Evolutionary conservation across 768 basidiomycete species (phyloP).

Genomic region (Phlebiopsis gigantea): DNA sequence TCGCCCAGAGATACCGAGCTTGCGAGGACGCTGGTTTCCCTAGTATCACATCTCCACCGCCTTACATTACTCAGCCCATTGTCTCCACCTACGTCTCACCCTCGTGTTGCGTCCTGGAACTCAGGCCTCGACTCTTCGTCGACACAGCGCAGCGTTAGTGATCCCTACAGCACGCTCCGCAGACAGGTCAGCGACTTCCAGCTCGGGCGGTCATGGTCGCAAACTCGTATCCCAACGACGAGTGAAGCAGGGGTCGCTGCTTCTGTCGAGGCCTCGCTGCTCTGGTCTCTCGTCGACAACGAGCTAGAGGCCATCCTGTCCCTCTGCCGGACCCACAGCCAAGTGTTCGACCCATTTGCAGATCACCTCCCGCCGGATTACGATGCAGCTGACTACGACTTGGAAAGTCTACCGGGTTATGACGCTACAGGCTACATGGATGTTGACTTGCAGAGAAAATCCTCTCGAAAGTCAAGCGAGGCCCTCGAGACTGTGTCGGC

Average conservation of each 20-base stretch:
- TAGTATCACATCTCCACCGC: slow-evolving; percentile 64
- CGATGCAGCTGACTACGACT: slow-evolving; percentile 22
- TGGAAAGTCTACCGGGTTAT: slow-evolving; percentile 28
- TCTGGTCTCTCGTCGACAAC: slow-evolving; percentile 73
- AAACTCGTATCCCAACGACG: slow-evolving; percentile 25
- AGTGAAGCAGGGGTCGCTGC: slow-evolving; percentile 38
- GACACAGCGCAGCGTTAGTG: slow-evolving; percentile 18
- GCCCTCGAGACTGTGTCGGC: neutral
- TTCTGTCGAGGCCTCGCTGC: slow-evolving; percentile 53
- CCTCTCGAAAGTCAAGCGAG: slow-evolving; percentile 6
- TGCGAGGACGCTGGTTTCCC: slow-evolving; percentile 61
- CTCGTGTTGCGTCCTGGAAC: slow-evolving; percentile 24
- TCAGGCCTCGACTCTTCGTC: slow-evolving; percentile 10
- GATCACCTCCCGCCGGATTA: slow-evolving; percentile 26
- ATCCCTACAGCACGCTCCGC: slow-evolving; percentile 56
- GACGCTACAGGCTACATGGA: slow-evolving; percentile 12
- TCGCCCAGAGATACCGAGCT: slow-evolving; percentile 50
- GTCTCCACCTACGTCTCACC: neutral
- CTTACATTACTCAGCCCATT: slow-evolving; percentile 34
- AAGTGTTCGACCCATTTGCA: slow-evolving; percentile 9
- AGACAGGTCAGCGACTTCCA: slow-evolving; percentile 68
- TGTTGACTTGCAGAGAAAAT: neutral
- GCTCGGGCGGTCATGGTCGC: slow-evolving; percentile 42
- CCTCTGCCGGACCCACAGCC: slow-evolving; percentile 42
- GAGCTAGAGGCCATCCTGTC: slow-evolving; percentile 65